These are phyloP conservation scores for Magnaporthales sp. DNA, from an alignment of 2,329 filamentous ascomycete species.

Conservation along the genomic window DNA sequence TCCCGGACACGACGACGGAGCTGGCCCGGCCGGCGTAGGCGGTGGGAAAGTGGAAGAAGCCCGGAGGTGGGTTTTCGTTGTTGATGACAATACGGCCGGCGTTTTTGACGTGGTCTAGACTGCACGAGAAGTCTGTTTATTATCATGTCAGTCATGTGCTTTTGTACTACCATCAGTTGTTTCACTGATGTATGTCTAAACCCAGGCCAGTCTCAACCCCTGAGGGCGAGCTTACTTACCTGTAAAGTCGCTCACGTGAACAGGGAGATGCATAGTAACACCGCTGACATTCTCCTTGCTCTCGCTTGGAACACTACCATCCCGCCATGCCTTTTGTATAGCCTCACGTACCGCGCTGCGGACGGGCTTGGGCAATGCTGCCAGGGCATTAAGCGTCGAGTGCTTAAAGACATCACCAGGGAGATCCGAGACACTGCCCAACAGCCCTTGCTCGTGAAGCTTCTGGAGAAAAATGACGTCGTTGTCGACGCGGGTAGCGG, in stretches of 20 bases:
- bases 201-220: neutral
- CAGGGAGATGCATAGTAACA: conserved; percentile 34
- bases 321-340: neutral
- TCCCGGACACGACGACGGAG: conserved; percentile 39
- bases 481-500: conserved; percentile 8
- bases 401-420: neutral
- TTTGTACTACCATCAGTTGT: neutral
- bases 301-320: neutral
- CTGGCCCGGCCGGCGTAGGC: conserved; percentile 47
- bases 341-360: neutral
- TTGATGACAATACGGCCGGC: conserved; percentile 32
- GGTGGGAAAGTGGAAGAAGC: conserved; percentile 37
- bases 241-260: conserved; percentile 43
- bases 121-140: conserved; percentile 42
- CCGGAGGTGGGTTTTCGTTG: conserved; percentile 28
- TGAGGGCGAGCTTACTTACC: neutral
- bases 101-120: conserved; percentile 42
- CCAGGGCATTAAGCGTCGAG: neutral
- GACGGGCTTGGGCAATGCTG: neutral
- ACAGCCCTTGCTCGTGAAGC: neutral
- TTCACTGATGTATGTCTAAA: neutral
- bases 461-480: neutral
- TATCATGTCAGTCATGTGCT: neutral
- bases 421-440: neutral
- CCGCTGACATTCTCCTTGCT: neutral